These are phyloP conservation scores for Tephrocybe rancida DNA, from an alignment of 768 basidiomycete species.

Conservation along the genomic window DNA sequence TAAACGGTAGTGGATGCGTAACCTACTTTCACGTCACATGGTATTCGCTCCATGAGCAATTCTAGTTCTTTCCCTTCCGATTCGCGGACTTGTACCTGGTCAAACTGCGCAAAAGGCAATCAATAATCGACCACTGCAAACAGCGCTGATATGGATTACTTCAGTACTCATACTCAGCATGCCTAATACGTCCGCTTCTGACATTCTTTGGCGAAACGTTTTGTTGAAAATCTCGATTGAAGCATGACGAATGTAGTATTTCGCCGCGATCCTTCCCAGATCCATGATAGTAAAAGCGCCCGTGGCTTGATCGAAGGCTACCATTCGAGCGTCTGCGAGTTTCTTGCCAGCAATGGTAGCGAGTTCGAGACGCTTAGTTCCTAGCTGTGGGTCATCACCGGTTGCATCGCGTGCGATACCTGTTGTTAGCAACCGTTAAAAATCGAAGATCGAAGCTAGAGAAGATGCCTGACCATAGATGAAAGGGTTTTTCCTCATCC, in stretches of 20 bases:
- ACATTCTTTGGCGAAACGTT: conserved; percentile 79
- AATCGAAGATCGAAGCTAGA: conserved; percentile 2
- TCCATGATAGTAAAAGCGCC: conserved; percentile 79
- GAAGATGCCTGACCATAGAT: conserved; percentile 63
- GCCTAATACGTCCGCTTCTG: conserved; percentile 87
- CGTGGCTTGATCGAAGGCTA: conserved; percentile 63
- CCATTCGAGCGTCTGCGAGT: conserved; percentile 78
- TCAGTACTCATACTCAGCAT: conserved; percentile 93
- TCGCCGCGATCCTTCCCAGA: conserved; percentile 93
- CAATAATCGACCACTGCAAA: not conserved
- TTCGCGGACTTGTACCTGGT: conserved; percentile 93
- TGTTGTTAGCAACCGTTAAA: conserved; percentile 26
- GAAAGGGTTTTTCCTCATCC: conserved; percentile 91
- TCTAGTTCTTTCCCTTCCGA: conserved; percentile 86
- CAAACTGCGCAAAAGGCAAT: conserved; percentile 57
- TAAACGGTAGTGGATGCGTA: not conserved
- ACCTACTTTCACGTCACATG: conserved; percentile 79
- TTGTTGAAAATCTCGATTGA: conserved; percentile 89
- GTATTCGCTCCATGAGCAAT: conserved; percentile 62
- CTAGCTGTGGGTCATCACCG: conserved; percentile 72
- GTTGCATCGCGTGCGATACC: conserved; percentile 75
- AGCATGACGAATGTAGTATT: conserved; percentile 88
- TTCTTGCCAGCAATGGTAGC: conserved; percentile 65
- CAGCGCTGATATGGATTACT: conserved; percentile 42
- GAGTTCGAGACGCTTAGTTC: conserved; percentile 67